Evolutionary conservation across 2,329 filamentous ascomycete genomes (phyloP).

Genomic region (Emmonsiellopsis sp.): DNA sequence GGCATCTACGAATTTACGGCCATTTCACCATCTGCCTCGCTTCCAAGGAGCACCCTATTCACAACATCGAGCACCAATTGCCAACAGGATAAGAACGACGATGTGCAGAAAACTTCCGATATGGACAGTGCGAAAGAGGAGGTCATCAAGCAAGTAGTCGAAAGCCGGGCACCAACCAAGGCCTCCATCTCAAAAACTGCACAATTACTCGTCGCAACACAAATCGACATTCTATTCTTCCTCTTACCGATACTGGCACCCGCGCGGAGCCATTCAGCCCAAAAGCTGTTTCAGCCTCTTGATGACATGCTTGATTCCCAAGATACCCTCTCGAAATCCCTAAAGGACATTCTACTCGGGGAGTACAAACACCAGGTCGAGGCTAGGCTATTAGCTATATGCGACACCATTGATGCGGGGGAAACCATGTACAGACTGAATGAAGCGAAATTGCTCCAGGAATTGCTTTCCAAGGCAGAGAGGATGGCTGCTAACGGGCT

Average conservation of each 20-base stretch:
- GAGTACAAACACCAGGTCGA: conserved; percentile 45
- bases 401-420: conserved; percentile 74
- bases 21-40: conserved; percentile 42
- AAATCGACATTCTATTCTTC: conserved; percentile 76
- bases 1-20: conserved; percentile 55
- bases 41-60: conserved; percentile 49
- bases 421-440: conserved; percentile 79
- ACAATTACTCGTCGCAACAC: conserved; percentile 74
- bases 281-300: conserved; percentile 36
- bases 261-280: conserved; percentile 24
- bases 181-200: conserved; percentile 57
- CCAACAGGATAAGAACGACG: not conserved
- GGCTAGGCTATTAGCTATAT: conserved; percentile 58
- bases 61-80: conserved; percentile 17
- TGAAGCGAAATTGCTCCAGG: conserved; percentile 57
- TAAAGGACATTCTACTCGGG: conserved; percentile 32
- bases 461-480: conserved; percentile 63
- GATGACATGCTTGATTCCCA: conserved; percentile 42
- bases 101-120: not conserved
- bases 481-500: conserved; percentile 57
- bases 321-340: conserved; percentile 31
- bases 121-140: not conserved
- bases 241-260: conserved; percentile 62
- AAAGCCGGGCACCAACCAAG: conserved; percentile 2
- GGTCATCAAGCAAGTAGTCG: not conserved